Evolutionary conservation across 108 stramenopile species (phyloP).

Genomic region (Cylindrotheca closterium): DNA sequence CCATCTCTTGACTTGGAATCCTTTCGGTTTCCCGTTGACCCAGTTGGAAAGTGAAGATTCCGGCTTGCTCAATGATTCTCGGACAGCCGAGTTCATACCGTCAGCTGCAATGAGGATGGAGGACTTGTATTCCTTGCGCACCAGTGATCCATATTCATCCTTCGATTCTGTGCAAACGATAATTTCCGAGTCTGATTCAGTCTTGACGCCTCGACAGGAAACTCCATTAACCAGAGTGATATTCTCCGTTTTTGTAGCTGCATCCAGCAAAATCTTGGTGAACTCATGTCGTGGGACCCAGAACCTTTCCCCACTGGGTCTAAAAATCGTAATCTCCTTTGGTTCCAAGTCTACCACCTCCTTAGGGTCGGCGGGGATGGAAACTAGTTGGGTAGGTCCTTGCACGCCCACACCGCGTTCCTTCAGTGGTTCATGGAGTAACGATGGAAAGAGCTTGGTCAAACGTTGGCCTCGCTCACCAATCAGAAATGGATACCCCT

Average conservation of each 20-base stretch:
- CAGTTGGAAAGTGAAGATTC: slow-evolving; percentile 14
- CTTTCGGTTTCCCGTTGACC: slow-evolving; percentile 22
- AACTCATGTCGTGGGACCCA: slow-evolving; percentile 56
- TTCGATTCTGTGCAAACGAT: slow-evolving; percentile 6
- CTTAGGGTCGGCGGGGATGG: slow-evolving; percentile 43
- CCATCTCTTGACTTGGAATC: slow-evolving; percentile 38
- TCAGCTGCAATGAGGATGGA: slow-evolving; percentile 63
- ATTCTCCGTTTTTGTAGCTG: slow-evolving; percentile 18
- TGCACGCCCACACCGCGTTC: slow-evolving; percentile 20
- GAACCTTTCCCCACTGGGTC: slow-evolving; percentile 12
- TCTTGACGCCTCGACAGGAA: slow-evolving; percentile 23
- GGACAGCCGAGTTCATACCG: slow-evolving; percentile 69
- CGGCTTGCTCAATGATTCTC: slow-evolving; percentile 34
- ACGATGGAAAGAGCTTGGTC: slow-evolving; percentile 39
- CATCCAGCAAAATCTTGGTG: slow-evolving; percentile 34
- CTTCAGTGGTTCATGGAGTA: slow-evolving; percentile 30
- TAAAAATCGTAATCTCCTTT: slow-evolving; percentile 2
- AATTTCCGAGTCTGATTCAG: slow-evolving; percentile 3
- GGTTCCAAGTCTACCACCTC: slow-evolving; percentile 12
- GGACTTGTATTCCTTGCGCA: not conserved
- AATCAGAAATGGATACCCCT: slow-evolving; percentile 52
- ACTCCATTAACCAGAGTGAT: slow-evolving; percentile 28
- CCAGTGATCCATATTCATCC: no score
- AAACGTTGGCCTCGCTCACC: slow-evolving; percentile 44
- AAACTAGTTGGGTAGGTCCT: slow-evolving; percentile 6